These are phyloP conservation scores for Boletus fagicola DNA, from an alignment of 768 basidiomycete genomes.

Conservation along the genomic window DNA sequence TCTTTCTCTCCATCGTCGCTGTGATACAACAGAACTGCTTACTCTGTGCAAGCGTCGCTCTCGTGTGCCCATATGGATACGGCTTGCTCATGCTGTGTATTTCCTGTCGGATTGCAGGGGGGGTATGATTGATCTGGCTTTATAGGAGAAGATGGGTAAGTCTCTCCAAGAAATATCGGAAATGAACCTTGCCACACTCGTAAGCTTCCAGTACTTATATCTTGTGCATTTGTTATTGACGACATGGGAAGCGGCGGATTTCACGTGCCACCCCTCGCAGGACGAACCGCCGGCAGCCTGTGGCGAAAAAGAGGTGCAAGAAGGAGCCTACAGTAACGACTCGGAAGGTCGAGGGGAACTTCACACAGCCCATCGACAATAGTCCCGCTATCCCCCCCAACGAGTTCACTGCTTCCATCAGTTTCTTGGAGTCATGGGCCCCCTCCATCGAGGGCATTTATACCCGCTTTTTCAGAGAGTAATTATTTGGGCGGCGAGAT, in stretches of 20 bases:
- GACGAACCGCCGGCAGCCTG: not conserved
- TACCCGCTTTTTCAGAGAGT: not conserved
- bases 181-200: not conserved
- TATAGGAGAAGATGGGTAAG: slow-evolving; percentile 12
- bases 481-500: not conserved
- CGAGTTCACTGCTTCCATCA: not conserved
- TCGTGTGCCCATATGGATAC: slow-evolving; percentile 12
- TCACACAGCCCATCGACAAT: not conserved
- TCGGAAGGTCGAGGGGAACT: not conserved
- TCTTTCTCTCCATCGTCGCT: no score
- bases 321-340: no score
- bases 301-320: not conserved
- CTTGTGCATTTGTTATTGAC: not conserved
- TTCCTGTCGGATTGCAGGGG: not conserved
- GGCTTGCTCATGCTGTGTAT: slow-evolving; percentile 10
- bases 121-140: not conserved
- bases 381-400: not conserved
- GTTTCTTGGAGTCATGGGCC: slow-evolving; percentile 3
- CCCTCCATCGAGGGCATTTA: slow-evolving; percentile 1
- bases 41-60: not conserved
- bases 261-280: not conserved
- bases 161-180: not conserved
- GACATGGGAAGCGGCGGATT: not conserved
- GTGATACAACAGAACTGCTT: no score
- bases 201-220: not conserved